phyloP scores from a whole-genome alignment of 805 yeast species.

The Yamadazyma phyllophila region DNA sequence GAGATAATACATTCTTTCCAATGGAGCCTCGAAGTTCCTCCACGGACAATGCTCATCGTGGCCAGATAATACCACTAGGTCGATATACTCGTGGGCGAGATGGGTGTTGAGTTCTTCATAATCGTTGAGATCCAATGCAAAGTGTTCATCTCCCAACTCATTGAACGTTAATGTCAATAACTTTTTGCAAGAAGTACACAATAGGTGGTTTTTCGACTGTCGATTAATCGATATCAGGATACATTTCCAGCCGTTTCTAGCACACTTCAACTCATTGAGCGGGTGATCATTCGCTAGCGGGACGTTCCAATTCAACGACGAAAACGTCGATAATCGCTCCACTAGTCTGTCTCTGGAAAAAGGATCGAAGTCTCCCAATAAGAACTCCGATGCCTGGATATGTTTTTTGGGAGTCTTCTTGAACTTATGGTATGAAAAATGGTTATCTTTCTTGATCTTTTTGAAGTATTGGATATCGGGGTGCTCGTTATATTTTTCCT shows the following conservation, averaged over 20 bases:
- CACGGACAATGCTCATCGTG: slow-evolving; percentile 36
- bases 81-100: slow-evolving; percentile 24
- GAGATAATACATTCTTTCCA: slow-evolving; percentile 32
- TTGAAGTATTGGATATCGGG: slow-evolving; percentile 41
- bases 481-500: slow-evolving; percentile 20
- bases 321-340: slow-evolving; percentile 43
- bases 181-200: slow-evolving; percentile 32
- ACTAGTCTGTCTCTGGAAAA: slow-evolving; percentile 33
- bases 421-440: slow-evolving; percentile 35
- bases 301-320: slow-evolving; percentile 45
- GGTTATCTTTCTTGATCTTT: slow-evolving; percentile 33
- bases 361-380: slow-evolving; percentile 33
- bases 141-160: slow-evolving; percentile 12
- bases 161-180: slow-evolving; percentile 30
- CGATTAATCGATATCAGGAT: slow-evolving; percentile 25
- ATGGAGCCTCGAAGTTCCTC: slow-evolving; percentile 34
- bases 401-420: slow-evolving; percentile 16
- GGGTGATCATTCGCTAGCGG: slow-evolving; percentile 10
- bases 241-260: slow-evolving; percentile 55
- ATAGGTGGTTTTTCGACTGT: slow-evolving; percentile 27
- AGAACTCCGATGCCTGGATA: slow-evolving; percentile 14
- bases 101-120: slow-evolving; percentile 22
- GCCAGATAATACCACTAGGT: slow-evolving; percentile 23
- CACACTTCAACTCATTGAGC: slow-evolving; percentile 48
- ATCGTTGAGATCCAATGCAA: slow-evolving; percentile 20